Conservation (phyloP, 2,329 filamentous ascomycete species). For the Xylaria digitata region DNA sequence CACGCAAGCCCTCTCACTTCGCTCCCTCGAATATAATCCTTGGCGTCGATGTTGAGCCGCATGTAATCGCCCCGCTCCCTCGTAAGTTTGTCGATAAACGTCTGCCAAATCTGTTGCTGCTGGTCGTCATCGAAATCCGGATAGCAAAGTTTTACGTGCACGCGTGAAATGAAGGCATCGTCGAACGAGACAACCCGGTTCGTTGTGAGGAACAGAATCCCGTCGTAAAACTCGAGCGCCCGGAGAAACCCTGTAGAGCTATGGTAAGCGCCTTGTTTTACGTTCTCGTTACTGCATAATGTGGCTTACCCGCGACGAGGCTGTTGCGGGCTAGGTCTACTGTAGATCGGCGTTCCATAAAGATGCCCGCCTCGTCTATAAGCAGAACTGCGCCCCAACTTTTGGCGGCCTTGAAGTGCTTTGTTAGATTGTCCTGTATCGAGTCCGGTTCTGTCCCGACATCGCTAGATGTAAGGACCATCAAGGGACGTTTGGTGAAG, state of each 20-base stretch:
- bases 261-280: not conserved
- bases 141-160: conserved; percentile 49
- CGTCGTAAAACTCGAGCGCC: conserved; percentile 48
- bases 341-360: conserved; percentile 49
- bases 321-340: conserved; percentile 43
- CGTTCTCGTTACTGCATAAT: not conserved
- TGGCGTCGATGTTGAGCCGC: conserved; percentile 40
- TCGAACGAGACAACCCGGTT: conserved; percentile 49
- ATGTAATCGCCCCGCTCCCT: conserved; percentile 44
- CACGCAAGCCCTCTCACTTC: conserved; percentile 39
- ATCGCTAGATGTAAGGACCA: conserved; percentile 48
- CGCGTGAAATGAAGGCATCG: conserved; percentile 49
- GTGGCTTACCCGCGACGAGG: conserved; percentile 46
- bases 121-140: conserved; percentile 45
- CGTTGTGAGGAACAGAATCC: conserved; percentile 49
- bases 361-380: conserved; percentile 54
- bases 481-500: conserved; percentile 48
- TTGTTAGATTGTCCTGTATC: conserved; percentile 25
- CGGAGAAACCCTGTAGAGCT: conserved; percentile 45
- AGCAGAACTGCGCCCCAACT: conserved; percentile 48
- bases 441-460: conserved; percentile 35
- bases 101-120: conserved; percentile 46
- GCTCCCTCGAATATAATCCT: conserved; percentile 38
- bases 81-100: conserved; percentile 47
- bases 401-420: conserved; percentile 40